Evolutionary conservation across 768 basidiomycete genomes (phyloP).

Genomic region (Amanita phalloides): DNA sequence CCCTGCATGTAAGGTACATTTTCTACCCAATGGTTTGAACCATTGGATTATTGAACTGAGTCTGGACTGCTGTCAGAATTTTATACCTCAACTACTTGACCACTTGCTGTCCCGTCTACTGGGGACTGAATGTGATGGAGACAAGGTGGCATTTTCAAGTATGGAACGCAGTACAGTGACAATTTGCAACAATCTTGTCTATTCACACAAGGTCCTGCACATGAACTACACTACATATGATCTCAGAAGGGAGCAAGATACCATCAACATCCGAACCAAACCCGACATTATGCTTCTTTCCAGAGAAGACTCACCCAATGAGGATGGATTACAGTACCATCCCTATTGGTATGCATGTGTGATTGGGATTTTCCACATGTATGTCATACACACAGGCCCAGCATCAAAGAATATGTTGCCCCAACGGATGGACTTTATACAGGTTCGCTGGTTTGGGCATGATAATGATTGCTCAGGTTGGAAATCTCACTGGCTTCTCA

Average conservation of each 20-base stretch:
- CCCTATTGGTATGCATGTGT: conserved; percentile 23
- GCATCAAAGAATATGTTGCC: not conserved
- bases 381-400: conserved; percentile 9
- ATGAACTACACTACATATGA: not conserved
- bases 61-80: too few species aligned
- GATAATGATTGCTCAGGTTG: conserved; percentile 10
- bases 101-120: not conserved
- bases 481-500: conserved; percentile 6
- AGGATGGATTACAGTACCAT: too few species aligned
- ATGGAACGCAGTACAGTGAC: not conserved
- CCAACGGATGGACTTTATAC: not conserved
- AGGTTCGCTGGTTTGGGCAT: not conserved
- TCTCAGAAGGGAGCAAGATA: conserved; percentile 19
- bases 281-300: not conserved
- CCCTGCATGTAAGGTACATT: too few species aligned
- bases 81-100: not conserved
- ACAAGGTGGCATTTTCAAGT: not conserved
- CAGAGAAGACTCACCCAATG: not conserved
- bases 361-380: conserved; percentile 20
- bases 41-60: too few species aligned
- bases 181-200: not conserved
- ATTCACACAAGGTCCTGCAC: not conserved
- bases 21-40: too few species aligned
- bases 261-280: conserved; percentile 21
- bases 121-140: not conserved